These are phyloP conservation scores for Vicia sativa DNA, from an alignment of 306 rosid genomes.

Conservation along the genomic window DNA sequence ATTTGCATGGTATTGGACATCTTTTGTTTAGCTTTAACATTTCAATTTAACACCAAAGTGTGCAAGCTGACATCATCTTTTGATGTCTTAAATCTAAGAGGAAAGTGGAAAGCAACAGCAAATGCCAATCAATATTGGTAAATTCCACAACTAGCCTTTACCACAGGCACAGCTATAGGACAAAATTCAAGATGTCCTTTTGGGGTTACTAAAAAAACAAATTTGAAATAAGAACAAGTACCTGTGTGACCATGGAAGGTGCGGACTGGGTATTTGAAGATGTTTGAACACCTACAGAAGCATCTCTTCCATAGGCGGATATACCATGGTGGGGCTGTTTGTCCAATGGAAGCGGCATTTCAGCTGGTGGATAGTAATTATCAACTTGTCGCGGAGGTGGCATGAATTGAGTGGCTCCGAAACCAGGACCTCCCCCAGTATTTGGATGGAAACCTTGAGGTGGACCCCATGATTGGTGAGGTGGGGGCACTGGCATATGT, in stretches of 20 bases:
- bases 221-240: conserved; percentile 40
- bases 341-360: conserved; percentile 76
- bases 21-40: conserved; percentile 3
- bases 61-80: conserved; percentile 1
- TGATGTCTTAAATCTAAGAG: conserved; percentile 20
- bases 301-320: conserved; percentile 92
- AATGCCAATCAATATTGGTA: conserved; percentile 6
- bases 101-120: conserved; percentile 6
- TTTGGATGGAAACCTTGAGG: conserved; percentile 81
- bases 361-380: conserved; percentile 76
- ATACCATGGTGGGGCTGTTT: conserved; percentile 97
- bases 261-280: conserved; percentile 75
- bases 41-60: conserved; percentile 1
- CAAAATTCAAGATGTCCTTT: conserved; percentile 24
- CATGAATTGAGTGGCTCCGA: conserved; percentile 76
- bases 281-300: conserved; percentile 66
- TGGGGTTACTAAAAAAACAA: conserved; percentile 13
- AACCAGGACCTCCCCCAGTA: conserved; percentile 90
- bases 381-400: conserved; percentile 86
- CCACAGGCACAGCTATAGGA: conserved; percentile 4
- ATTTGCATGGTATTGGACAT: not conserved
- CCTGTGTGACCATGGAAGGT: conserved; percentile 88
- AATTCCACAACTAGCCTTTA: conserved; percentile 25
- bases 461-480: conserved; percentile 92
- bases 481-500: conserved; percentile 61